Evolutionary conservation across 2,329 filamentous ascomycete genomes (phyloP), one percentile per base, ranked within the genome.

Genomic region (Colletotrichum musicola): DNA sequence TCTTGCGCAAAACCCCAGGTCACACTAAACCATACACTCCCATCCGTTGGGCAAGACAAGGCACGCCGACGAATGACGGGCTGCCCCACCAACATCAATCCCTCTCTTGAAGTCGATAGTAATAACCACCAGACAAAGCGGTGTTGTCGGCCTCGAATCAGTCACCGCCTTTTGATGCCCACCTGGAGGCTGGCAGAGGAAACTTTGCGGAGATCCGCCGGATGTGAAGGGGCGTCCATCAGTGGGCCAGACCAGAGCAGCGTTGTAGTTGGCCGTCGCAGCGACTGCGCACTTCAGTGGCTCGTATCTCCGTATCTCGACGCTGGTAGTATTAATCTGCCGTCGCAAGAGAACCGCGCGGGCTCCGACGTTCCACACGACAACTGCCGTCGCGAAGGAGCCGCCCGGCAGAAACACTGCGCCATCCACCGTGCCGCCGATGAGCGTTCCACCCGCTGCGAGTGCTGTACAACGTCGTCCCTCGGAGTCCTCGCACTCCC

Each of bases 101-200:
- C 6, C 9, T 10, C 30, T 35, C 3, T 4, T 10, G 30, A 35
- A 35, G 6, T 35, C 30, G 30, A 35, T 10, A 35, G 1, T 10
- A 7, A 35, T 10, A 7, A 35, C 30, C 30, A 10, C 10, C 30
- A 9, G 10, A 42, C 40, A 14, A 14, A n/a, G 40, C 18, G 20
- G 38, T 57, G 47, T 10, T 9, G 22, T 57, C 38, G 25, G 35
- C 18, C 25, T 47, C 51, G 38, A 64, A 53, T 40, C 60, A 53
- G 59, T 63, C 64, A 67, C 64, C 64, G 64, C 64, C 53, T 40
- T 67, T 67, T 64, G 64, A 13, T 42, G 18, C 25, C 59, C n/a
- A 6, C 35, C 13, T 35, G 30, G 7, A 10, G 10, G 7, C 25
- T 14, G 14, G 44, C 50, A 44, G 63, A 30, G 18, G 20, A n/a